These are phyloP conservation scores for Trichosporon ovoides DNA, from an alignment of 1,284 basidiomycete species.

Conservation along the genomic window DNA sequence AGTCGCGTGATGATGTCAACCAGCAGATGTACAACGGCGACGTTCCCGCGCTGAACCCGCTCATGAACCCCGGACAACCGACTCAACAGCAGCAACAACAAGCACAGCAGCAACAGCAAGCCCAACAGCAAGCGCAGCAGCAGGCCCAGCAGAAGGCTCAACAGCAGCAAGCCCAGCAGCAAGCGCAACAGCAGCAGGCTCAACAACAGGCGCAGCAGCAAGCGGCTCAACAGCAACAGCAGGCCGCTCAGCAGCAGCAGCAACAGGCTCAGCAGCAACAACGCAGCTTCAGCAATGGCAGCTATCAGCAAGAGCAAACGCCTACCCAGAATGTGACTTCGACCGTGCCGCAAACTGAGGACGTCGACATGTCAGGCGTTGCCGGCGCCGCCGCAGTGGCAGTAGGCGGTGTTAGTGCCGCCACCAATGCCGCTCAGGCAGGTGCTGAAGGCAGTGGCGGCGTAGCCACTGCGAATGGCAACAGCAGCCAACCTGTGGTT, in stretches of 20 bases:
- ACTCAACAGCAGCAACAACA: background rate
- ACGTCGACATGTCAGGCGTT: background rate
- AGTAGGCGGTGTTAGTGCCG: background rate
- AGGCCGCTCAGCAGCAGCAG: background rate
- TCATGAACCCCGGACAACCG: constrained; percentile 2
- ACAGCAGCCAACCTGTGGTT: constrained; percentile 1
- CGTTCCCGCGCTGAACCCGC: background rate
- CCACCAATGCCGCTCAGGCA: background rate
- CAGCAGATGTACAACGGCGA: constrained; percentile 8
- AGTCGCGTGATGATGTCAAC: constrained; percentile 2
- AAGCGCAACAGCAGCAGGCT: no score
- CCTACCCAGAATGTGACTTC: background rate
- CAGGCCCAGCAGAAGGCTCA: no score
- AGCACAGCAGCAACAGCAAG: no score
- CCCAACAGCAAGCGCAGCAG: no score
- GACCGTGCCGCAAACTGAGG: background rate
- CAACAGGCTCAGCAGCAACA: background rate
- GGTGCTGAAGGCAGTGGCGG: background rate
- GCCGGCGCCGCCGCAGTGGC: constrained; percentile 4
- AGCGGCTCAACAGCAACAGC: no score
- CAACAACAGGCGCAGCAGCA: no score
- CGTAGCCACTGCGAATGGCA: constrained; percentile 7
- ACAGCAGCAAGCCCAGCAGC: no score
- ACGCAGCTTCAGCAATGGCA: constrained; percentile 1
- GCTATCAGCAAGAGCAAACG: background rate